Base-by-base conservation (phyloP, 2,329 filamentous ascomycete genomes). In the Alternaria panax region DNA sequence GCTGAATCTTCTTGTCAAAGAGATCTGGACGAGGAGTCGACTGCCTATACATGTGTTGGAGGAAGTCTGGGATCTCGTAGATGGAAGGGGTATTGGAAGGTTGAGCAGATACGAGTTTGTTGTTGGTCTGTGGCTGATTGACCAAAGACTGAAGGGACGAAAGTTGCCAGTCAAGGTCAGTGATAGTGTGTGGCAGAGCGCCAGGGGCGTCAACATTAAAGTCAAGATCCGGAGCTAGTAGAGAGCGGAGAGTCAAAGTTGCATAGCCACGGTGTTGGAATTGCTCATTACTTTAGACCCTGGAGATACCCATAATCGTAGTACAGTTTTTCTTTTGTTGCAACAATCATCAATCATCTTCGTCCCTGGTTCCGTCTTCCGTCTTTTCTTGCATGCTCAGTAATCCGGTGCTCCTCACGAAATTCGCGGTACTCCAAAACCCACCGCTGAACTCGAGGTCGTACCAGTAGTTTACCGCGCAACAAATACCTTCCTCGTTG, bases 391-490 rank as follows among this genome's bases (percentile, higher is more conserved):
- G 42, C 43, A 68, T 50, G 53, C 59, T 60, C 16, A 76, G 20
- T 41, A 75, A 43, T 4, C 76, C 77, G 7, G 70, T 67, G 3
- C 62, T 69, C 25, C 77, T 64, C 3, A 74, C 81, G 71, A 91
- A 90, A 7, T 81, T 80, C 30, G 82, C 82, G 46, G 85, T 74
- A 2, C 89, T 84, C 78, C 89, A 92, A 34, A 92, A 85, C 0
- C 86, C 84, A 0, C 91, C 90, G 25, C 82, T 82, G 68, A 92
- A 93, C 28, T 92, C 89, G 85, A 93, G 90, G 73, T 94, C 91
- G 66, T 93, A 93, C 90, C 92, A 95, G 75, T 94, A 94, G 70
- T 95, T 95, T 36, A 93, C 88, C 1, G 92, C 90, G 55, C 90
- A 87, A 41, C 91, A 92, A 30, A 93, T 87, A 0, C 88, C 89